These are phyloP conservation scores for Saccharata proteae DNA, from an alignment of 2,329 filamentous ascomycete genomes.

Conservation along the genomic window DNA sequence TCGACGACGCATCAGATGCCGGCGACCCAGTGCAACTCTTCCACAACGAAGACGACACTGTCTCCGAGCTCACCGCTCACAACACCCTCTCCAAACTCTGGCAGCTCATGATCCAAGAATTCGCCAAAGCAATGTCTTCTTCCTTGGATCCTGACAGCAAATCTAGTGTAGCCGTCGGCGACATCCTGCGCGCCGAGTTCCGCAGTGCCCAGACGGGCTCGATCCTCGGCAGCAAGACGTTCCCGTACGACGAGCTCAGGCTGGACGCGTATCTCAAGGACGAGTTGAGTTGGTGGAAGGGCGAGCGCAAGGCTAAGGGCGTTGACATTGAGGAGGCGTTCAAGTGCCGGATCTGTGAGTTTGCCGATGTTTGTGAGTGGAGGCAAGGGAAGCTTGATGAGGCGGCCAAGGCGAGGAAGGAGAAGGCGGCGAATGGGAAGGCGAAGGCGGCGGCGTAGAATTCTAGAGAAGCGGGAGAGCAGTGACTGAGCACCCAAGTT, in stretches of 20 bases:
- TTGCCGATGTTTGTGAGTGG: conserved; percentile 69
- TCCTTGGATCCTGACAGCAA: conserved; percentile 38
- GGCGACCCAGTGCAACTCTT: too few species aligned
- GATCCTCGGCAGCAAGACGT: conserved; percentile 46
- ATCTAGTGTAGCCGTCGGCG: too few species aligned
- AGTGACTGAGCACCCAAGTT: neutral
- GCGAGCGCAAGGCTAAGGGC: conserved; percentile 57
- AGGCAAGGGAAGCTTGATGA: conserved; percentile 56
- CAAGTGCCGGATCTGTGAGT: conserved; percentile 80
- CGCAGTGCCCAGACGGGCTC: conserved; percentile 34
- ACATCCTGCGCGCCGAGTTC: conserved; percentile 47
- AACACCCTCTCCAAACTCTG: conserved; percentile 50
- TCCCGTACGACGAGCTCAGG: conserved; percentile 52
- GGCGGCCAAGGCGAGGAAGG: conserved; percentile 30
- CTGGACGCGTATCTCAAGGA: conserved; percentile 55
- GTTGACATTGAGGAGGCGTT: conserved; percentile 76
- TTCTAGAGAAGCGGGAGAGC: too few species aligned
- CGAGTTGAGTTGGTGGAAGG: conserved; percentile 81
- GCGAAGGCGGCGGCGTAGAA: too few species aligned
- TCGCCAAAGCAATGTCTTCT: conserved; percentile 28
- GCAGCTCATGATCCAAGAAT: conserved; percentile 50
- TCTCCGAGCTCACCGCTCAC: conserved; percentile 43
- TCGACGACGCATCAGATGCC: conserved; percentile 9
- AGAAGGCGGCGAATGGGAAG: conserved; percentile 25
- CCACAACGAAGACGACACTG: conserved; percentile 30